These are phyloP conservation scores for Babesia sp. DNA, from an alignment of 169 alveolate species.

Conservation along the genomic window DNA sequence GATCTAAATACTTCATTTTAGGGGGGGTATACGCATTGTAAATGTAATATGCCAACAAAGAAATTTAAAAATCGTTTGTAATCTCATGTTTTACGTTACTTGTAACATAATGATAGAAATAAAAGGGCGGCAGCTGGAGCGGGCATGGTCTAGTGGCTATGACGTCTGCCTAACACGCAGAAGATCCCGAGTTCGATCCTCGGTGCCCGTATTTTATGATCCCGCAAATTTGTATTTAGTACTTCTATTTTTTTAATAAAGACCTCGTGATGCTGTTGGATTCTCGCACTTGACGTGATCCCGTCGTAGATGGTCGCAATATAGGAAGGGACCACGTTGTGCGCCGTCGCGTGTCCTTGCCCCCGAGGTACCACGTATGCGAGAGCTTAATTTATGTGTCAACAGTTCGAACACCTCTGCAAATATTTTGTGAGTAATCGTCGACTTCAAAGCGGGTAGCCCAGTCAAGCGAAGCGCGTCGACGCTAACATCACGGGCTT, in stretches of 20 bases:
- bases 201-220: conserved; percentile 84
- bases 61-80: too few species aligned
- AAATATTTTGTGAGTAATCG: too few species aligned
- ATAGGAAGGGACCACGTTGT: not conserved
- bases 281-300: too few species aligned
- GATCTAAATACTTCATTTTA: too few species aligned
- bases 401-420: too few species aligned
- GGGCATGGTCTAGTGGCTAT: conserved; percentile 93
- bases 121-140: conserved; percentile 43
- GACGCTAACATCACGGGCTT: not conserved
- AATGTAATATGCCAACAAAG: too few species aligned
- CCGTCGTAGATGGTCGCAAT: too few species aligned
- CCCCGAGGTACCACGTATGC: not conserved
- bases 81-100: too few species aligned
- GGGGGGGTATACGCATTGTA: too few species aligned
- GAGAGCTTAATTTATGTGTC: not conserved
- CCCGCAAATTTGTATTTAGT: too few species aligned
- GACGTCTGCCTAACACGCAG: conserved; percentile 93
- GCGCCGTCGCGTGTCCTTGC: not conserved
- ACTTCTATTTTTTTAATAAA: too few species aligned
- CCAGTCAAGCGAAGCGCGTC: not conserved
- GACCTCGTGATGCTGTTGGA: too few species aligned
- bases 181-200: conserved; percentile 93
- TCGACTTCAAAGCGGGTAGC: not conserved
- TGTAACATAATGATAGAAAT: not conserved